Evolutionary conservation across 2,329 filamentous ascomycete genomes (phyloP), one percentile per base, ranked within the genome.

Genomic region (Sporothrix protearum): DNA sequence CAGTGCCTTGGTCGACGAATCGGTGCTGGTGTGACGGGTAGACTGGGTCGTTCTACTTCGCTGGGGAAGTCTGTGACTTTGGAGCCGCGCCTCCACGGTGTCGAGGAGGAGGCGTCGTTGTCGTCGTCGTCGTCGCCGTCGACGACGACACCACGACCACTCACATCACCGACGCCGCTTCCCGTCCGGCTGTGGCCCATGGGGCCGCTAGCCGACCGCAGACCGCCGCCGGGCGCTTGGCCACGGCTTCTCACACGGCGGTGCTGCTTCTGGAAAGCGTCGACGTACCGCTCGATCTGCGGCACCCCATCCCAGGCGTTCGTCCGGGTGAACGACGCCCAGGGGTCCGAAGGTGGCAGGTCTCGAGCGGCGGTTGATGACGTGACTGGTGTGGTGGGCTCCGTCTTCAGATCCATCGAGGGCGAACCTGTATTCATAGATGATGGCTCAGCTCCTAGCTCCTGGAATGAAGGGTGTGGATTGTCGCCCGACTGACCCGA

Each of bases 251-350:
- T 80, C 30, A 74, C 76, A 61, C 83, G 82, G 67, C 81, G 82
- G 64, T 75, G 73, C 77, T 88, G 85, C 79, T 90, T 89, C 76
- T 91, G 89, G 71, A 97, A 83, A 69, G 88, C 86, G 74, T 92
- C 92, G 70, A 98, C 92, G 78, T 97, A 99, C 74, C 88, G 87
- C 77, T 93, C 90, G 76, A 99, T 99, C 75, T 93, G 91, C 14
- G 92, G 92, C 69, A 96, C 87, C 69, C 93, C 92, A 77, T 99
- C 96, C 96, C 96, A 99, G 19, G 93, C 94, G 80, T 98, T 99
- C 68, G 85, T 88, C 63, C 89, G 87, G n/a, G 88, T 84, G 79
- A 91, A 97, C 63, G 85, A 85, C 74, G 88, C 86, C 92, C 92
- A 97, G 25, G 89, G 86, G 76, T 90, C 85, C 66, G 86, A 82